Conservation (phyloP, 2,329 filamentous ascomycete genomes). For the Metarhizium sp. region DNA sequence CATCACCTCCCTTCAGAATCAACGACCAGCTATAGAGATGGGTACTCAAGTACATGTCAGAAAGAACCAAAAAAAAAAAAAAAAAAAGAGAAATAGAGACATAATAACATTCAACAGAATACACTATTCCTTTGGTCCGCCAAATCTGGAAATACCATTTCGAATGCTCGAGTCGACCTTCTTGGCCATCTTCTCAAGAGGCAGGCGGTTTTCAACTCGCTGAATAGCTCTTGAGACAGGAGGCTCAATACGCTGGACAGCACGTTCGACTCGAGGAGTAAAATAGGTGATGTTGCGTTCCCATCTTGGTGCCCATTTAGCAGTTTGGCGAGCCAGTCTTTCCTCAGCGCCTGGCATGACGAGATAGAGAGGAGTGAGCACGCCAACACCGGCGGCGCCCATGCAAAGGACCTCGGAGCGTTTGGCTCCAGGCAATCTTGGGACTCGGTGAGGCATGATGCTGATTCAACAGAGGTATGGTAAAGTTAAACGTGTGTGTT, state of each 20-base stretch:
- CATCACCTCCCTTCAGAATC: background rate
- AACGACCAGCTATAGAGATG: too few species aligned
- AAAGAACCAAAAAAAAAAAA: background rate
- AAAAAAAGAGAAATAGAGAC: background rate
- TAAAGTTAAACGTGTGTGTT: background rate
- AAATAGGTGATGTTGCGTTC: conserved; percentile 48
- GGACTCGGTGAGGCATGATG: conserved; percentile 36
- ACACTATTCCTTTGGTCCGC: conserved; percentile 10
- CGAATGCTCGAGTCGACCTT: conserved; percentile 38
- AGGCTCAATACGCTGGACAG: conserved; percentile 39
- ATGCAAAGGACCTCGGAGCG: conserved; percentile 42
- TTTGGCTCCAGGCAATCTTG: conserved; percentile 39
- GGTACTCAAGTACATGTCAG: background rate
- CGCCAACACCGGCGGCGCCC: conserved; percentile 42
- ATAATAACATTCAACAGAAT: background rate
- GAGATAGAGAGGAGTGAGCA: conserved; percentile 48
- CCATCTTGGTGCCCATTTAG: conserved; percentile 51
- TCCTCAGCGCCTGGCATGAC: conserved; percentile 47
- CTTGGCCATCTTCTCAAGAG: conserved; percentile 41
- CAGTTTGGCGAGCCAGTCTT: conserved; percentile 42
- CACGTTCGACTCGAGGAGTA: conserved; percentile 34
- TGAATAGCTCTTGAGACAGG: conserved; percentile 35
- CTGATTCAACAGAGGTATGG: background rate
- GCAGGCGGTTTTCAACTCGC: conserved; percentile 36
- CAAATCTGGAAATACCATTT: conserved; percentile 31